Percentiles rank a stretch among this genome's conserved stretches.
phyloP scores from a whole-genome alignment of 2,329 filamentous ascomycete species.

The Cadophora sp. region DNA sequence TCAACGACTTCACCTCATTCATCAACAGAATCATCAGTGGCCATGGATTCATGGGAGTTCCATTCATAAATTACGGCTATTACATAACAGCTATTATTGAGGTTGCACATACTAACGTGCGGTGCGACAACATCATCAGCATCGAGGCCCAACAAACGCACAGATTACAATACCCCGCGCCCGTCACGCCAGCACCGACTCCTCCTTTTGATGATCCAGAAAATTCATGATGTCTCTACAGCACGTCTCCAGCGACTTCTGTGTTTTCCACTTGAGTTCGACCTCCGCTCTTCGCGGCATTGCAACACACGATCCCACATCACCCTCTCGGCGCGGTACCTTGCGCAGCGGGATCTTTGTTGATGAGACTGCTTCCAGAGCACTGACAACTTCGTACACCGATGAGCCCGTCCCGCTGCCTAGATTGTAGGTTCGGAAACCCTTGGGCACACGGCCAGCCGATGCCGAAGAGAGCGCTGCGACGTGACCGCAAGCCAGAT shows the following conservation, averaged over 20 bases:
- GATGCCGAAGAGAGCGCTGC: slow-evolving; percentile 56
- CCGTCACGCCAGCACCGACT: slow-evolving; percentile 2
- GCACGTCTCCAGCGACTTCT: slow-evolving; percentile 30
- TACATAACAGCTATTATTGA: background rate
- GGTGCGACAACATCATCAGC: background rate
- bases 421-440: slow-evolving; percentile 52
- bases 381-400: slow-evolving; percentile 49
- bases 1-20: background rate
- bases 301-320: slow-evolving; percentile 51
- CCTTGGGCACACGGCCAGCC: slow-evolving; percentile 45
- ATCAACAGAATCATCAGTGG: background rate
- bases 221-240: slow-evolving; percentile 30
- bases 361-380: slow-evolving; percentile 46
- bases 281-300: slow-evolving; percentile 47
- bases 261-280: slow-evolving; percentile 49
- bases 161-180: background rate
- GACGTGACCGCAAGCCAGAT: slow-evolving; percentile 67
- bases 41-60: background rate
- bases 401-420: slow-evolving; percentile 52
- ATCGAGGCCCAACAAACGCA: background rate
- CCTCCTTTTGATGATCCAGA: slow-evolving; percentile 18
- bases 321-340: slow-evolving; percentile 47
- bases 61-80: background rate
- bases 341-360: slow-evolving; percentile 45
- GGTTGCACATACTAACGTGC: background rate